Base-by-base conservation (phyloP, 176 grass and related monocot species). In the Coix lacrymajobi region DNA sequence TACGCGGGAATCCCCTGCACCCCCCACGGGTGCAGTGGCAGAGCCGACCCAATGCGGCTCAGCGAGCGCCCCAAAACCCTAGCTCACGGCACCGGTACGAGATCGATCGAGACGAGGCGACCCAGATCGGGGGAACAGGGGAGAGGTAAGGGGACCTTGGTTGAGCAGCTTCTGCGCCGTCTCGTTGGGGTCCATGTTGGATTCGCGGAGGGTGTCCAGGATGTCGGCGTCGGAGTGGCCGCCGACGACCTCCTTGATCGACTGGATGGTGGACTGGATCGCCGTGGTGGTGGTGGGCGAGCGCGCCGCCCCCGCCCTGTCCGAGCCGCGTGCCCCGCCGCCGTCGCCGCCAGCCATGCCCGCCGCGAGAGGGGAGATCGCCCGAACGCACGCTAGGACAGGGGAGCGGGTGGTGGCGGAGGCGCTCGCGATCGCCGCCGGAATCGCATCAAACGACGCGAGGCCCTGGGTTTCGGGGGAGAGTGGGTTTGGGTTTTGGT, bases 171-270 rank as follows among this genome's bases (percentile, higher is more conserved):
- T 95, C 89, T 98, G 92, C 22, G 92, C 77, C 76, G 96, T 92
- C 89, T 98, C 92, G 62, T 95, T 91, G 58, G 92, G 92, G 85
- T 98, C 91, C 92, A 95, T 98, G 85, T 93, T 90, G 75, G 92
- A 93, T 85, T 98, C 96, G 62, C 84, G 90, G 20, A 98, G 86
- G 62, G 84, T 77, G 68, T 86, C 80, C 65, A 88, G 62, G 87
- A 98, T 98, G 72, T 95, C 89, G 20, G 73, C 89, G 31, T 98
- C 96, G 60, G 92, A 98, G 91, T 95, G 96, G 45, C 92, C 85
- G 34, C 79, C 86, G 79, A 98, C 90, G 79, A 93, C 87, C 76
- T 98, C 92, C 89, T 93, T 98, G 91, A 96, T 96, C 38, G 86
- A 96, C 79, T 92, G 84, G 76, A 96, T 88, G 43, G 94, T 87